phyloP scores from a whole-genome alignment of 2,329 filamentous ascomycete genomes.

The Fusarium sp. region DNA sequence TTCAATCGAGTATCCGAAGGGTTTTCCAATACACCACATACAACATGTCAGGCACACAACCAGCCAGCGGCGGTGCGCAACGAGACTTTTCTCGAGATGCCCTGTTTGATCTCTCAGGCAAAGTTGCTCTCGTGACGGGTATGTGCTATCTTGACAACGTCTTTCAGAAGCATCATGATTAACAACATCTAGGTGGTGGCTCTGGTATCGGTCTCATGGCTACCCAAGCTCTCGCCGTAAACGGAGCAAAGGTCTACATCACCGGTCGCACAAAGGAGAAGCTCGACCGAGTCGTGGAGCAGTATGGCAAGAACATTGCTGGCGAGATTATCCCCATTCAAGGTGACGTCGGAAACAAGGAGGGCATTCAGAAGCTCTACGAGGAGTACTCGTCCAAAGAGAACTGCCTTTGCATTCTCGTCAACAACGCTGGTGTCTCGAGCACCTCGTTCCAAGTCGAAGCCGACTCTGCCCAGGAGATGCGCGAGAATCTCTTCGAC shows the following conservation, averaged over 20 bases:
- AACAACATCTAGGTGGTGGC: constrained; percentile 55
- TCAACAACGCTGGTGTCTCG: constrained; percentile 76
- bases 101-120: constrained; percentile 57
- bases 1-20: not conserved
- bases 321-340: constrained; percentile 69
- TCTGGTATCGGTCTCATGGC: constrained; percentile 78
- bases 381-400: constrained; percentile 67
- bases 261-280: constrained; percentile 73
- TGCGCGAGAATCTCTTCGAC: constrained; percentile 75
- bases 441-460: constrained; percentile 66
- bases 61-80: constrained; percentile 37
- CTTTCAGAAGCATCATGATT: not conserved
- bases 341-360: constrained; percentile 72
- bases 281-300: constrained; percentile 68
- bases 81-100: constrained; percentile 49
- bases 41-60: constrained; percentile 36
- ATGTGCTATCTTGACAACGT: not conserved
- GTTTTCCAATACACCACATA: not conserved
- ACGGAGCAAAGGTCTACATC: constrained; percentile 78
- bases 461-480: constrained; percentile 60
- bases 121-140: constrained; percentile 60
- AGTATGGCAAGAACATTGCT: constrained; percentile 63
- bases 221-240: constrained; percentile 72
- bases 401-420: constrained; percentile 69
- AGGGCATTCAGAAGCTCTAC: constrained; percentile 67